phyloP scores from a whole-genome alignment of 148 eudicot species.

The Pouteria glomerata region DNA sequence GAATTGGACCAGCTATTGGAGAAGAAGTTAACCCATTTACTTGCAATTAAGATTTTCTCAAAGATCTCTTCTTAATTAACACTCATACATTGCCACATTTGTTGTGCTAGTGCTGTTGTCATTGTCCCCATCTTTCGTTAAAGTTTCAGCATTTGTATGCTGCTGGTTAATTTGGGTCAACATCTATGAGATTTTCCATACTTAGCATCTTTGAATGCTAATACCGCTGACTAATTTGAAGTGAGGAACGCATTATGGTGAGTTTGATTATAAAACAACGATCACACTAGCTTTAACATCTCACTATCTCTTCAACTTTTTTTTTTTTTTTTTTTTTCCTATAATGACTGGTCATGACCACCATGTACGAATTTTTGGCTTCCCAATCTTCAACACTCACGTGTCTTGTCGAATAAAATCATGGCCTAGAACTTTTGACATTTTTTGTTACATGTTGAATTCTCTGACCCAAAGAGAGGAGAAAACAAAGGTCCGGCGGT shows the following conservation, averaged over 20 bases:
- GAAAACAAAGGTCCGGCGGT: neutral
- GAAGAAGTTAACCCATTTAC: no score
- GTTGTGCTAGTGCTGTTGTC: neutral
- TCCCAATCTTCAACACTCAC: neutral
- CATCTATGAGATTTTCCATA: neutral
- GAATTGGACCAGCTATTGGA: no score
- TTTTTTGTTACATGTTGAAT: neutral
- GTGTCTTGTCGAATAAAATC: neutral
- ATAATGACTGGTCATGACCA: neutral
- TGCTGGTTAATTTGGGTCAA: neutral
- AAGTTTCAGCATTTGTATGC: neutral
- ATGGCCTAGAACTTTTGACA: constrained; percentile 10
- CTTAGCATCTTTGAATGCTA: neutral
- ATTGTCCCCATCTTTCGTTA: neutral
- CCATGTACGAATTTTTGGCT: neutral
- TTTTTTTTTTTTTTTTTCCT: neutral
- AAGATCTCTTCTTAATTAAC: no score
- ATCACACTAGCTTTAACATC: neutral
- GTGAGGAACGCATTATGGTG: neutral
- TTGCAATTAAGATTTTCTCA: no score
- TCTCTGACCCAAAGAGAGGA: neutral
- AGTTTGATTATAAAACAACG: neutral
- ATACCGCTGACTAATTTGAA: neutral
- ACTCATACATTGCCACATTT: neutral
- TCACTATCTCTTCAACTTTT: neutral